Evolutionary conservation across 768 basidiomycete species (phyloP), one percentile per base, ranked within the genome.

Genomic region (Psilocybe cubensis): DNA sequence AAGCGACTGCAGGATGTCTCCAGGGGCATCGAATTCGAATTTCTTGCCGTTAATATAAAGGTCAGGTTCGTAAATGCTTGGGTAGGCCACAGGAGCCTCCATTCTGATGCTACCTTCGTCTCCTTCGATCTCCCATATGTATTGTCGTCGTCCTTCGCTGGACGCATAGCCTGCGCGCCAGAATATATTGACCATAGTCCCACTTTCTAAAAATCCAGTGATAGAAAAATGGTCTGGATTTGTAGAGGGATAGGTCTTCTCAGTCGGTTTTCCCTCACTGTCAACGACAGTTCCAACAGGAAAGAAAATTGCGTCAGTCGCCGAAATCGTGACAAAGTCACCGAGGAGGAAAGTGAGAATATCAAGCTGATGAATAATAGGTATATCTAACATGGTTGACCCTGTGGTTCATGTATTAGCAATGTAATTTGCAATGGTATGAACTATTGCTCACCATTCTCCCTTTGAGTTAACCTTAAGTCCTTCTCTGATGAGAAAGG

Each of bases 91-190:
- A 27, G 20, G 23, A 54, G 45, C 50, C 31, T 63, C 61, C 46
- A 67, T 55, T 41, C 55, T 33, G 12, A 63, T 70, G 9, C 60
- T 61, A 0, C 72, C 73, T 0, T 71, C 67, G 33, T 74, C 73
- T 4, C 73, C 74, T 29, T 75, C 71, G 41, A 75, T 75, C 52
- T 66, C 62, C 74, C 74, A 76, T 5, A 63, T 35, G 23, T 75
- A 63, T 3, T 66, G 61, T 21, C 56, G 63, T 25, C 70, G 59
- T 5, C 70, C 72, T 7, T 58, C 57, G 2, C 48, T 61, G 2
- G 65, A 56, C 4, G 52, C 47, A 29, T 67, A 61, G 8, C 70
- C 72, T 0, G 57, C 59, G 12, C 70, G 65, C 62, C 68, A 70
- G 20, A 61, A 63, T 8, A 73, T 56, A 28, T 62, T 71, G 25